These are phyloP conservation scores for Podaxis sp. DNA, from an alignment of 768 basidiomycete genomes.

Conservation along the genomic window DNA sequence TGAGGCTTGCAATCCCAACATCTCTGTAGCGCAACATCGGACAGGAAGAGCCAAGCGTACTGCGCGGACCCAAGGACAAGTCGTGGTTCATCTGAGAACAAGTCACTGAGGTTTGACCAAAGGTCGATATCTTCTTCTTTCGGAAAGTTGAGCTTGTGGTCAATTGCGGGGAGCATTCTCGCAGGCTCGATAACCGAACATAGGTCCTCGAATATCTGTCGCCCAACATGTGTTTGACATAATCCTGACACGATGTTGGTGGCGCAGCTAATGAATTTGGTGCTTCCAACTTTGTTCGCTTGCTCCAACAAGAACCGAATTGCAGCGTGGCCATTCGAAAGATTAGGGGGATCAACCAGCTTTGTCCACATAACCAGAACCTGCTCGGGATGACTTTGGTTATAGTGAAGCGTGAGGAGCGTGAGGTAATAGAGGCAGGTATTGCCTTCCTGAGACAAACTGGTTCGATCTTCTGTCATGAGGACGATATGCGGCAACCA, in stretches of 20 bases:
- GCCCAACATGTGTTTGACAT: constrained; percentile 70
- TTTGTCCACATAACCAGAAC: constrained; percentile 75
- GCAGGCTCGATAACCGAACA: constrained; percentile 80
- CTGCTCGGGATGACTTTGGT: constrained; percentile 72
- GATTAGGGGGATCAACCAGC: constrained; percentile 66
- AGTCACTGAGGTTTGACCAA: constrained; percentile 74
- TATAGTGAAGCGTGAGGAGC: constrained; percentile 74
- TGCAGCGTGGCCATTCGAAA: constrained; percentile 73
- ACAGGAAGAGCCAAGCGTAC: constrained; percentile 82
- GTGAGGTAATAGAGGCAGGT: constrained; percentile 76
- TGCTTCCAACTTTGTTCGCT: constrained; percentile 77
- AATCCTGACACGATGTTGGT: constrained; percentile 81
- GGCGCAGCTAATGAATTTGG: constrained; percentile 73
- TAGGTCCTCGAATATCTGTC: constrained; percentile 76
- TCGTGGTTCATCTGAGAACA: constrained; percentile 70
- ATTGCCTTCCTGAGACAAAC: constrained; percentile 54
- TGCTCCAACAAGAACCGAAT: constrained; percentile 84
- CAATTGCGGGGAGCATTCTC: constrained; percentile 76
- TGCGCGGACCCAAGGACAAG: constrained; percentile 77
- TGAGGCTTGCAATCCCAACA: constrained; percentile 71
- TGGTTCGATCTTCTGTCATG: constrained; percentile 52
- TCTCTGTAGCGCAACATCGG: constrained; percentile 70
- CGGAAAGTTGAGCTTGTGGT: constrained; percentile 62
- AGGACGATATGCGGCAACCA: constrained; percentile 82
- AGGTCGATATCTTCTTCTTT: constrained; percentile 65